phyloP scores from a whole-genome alignment of 2,329 filamentous ascomycete species.

The Colletotrichum acutatum region DNA sequence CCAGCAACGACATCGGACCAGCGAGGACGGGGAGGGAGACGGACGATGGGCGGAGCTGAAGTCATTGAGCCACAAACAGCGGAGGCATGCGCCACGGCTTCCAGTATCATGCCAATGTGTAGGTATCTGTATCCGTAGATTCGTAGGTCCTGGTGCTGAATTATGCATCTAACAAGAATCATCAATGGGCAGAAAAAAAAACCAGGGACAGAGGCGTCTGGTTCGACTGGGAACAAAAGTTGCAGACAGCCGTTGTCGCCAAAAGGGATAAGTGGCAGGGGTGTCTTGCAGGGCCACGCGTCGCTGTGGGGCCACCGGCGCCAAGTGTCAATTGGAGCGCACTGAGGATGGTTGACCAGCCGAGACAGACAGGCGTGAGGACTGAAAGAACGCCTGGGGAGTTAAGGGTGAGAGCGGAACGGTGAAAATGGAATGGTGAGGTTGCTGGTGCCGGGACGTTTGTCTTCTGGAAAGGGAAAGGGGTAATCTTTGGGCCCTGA shows the following conservation, averaged over 20 bases:
- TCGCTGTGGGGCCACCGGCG: slow-evolving; percentile 16
- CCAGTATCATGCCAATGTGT: background rate
- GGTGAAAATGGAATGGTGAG: background rate
- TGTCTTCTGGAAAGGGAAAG: background rate
- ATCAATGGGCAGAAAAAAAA: background rate
- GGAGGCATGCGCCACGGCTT: slow-evolving; percentile 2
- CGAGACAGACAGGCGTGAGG: background rate
- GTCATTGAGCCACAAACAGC: background rate
- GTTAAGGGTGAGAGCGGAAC: background rate
- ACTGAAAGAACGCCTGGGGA: no score
- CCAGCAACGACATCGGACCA: background rate
- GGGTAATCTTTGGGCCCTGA: background rate
- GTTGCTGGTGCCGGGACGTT: background rate
- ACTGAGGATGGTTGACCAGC: background rate
- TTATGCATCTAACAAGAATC: slow-evolving; percentile 12
- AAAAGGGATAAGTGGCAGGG: slow-evolving; percentile 12
- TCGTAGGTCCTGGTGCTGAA: background rate
- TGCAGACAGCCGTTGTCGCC: slow-evolving; percentile 3
- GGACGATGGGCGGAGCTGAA: slow-evolving; percentile 27
- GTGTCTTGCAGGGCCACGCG: slow-evolving; percentile 22
- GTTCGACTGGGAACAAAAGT: background rate
- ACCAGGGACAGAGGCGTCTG: background rate
- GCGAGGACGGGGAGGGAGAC: background rate
- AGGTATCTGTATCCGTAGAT: background rate
- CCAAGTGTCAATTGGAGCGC: slow-evolving; percentile 8